Evolutionary conservation across 2,329 filamentous ascomycete species (phyloP).

Genomic region (Fusarium pseudoanthophilum): DNA sequence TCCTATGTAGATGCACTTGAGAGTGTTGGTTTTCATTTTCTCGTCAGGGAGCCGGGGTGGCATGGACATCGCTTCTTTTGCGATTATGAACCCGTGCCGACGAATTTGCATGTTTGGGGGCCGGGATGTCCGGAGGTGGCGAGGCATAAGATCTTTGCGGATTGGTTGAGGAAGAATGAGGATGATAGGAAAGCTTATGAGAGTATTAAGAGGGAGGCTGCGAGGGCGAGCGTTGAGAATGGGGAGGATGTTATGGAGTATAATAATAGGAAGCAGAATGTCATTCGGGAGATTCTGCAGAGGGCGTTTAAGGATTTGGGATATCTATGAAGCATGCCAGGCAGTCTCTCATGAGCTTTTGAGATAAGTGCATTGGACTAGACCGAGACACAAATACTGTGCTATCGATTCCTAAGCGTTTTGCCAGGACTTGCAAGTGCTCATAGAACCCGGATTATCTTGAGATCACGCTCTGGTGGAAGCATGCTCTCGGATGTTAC

Average conservation of each 20-base stretch:
- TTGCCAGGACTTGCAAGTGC: no score
- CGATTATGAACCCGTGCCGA: slow-evolving; percentile 48
- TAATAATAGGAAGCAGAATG: slow-evolving; percentile 54
- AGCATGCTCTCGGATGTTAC: rapidly evolving
- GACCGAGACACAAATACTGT: no score
- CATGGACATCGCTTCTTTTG: slow-evolving; percentile 60
- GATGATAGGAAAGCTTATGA: slow-evolving; percentile 54
- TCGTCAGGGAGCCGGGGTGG: slow-evolving; percentile 58
- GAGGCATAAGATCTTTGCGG: slow-evolving; percentile 57
- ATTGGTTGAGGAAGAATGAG: slow-evolving; percentile 54
- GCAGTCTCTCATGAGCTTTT: rapidly evolving
- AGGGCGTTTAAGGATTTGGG: slow-evolving; percentile 44
- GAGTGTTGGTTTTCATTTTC: slow-evolving; percentile 57
- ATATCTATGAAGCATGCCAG: background rate
- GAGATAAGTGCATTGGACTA: no score
- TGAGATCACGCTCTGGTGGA: rapidly evolving
- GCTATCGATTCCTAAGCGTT: no score
- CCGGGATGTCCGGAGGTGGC: slow-evolving; percentile 54
- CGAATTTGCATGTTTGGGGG: slow-evolving; percentile 62
- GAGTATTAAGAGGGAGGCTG: background rate
- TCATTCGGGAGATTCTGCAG: slow-evolving; percentile 53
- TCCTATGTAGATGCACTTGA: slow-evolving; percentile 58
- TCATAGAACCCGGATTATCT: rapidly evolving
- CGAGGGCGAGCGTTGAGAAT: slow-evolving; percentile 28
- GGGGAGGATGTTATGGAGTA: slow-evolving; percentile 51